Conservation (phyloP, 106 monocot genomes). For the Dendrobium chrysotoxum region DNA sequence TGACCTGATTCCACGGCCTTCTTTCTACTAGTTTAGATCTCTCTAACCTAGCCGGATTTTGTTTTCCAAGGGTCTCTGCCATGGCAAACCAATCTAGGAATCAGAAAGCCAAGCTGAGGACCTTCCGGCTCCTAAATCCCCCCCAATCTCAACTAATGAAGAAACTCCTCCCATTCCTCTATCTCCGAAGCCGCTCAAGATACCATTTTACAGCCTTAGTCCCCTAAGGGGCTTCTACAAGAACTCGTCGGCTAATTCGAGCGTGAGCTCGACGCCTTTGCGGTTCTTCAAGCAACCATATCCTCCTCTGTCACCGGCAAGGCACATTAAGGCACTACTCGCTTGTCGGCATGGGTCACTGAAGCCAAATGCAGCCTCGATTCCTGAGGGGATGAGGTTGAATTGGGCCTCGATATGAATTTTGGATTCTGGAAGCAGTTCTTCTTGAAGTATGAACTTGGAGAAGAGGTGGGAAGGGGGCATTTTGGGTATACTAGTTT, state of each 20-base stretch:
- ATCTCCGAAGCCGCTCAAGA: conserved; percentile 34
- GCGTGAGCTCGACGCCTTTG: conserved; percentile 40
- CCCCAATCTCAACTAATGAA: conserved; percentile 10
- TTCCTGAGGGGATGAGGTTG: conserved; percentile 58
- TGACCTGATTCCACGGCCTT: too few species aligned
- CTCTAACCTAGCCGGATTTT: background rate
- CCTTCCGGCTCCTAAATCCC: background rate
- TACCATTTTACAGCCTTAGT: conserved; percentile 52
- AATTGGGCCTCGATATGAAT: conserved; percentile 52
- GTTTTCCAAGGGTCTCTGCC: conserved; percentile 62
- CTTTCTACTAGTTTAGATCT: background rate
- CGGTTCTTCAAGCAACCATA: conserved; percentile 51
- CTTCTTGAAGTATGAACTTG: conserved; percentile 49
- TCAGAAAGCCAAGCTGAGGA: conserved; percentile 5
- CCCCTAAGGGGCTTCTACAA: conserved; percentile 43
- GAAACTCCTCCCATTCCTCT: conserved; percentile 8
- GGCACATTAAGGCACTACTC: conserved; percentile 79
- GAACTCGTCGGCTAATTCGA: conserved; percentile 50
- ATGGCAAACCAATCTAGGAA: conserved; percentile 43
- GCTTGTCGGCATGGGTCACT: conserved; percentile 50
- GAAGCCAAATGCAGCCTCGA: conserved; percentile 57
- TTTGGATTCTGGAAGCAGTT: conserved; percentile 76
- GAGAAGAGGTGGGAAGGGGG: conserved; percentile 66
- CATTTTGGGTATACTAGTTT: conserved; percentile 85
- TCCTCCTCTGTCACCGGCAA: conserved; percentile 80